phyloP scores from a whole-genome alignment of 75 land plant genomes.

The Chamaecyparis obtusa region DNA sequence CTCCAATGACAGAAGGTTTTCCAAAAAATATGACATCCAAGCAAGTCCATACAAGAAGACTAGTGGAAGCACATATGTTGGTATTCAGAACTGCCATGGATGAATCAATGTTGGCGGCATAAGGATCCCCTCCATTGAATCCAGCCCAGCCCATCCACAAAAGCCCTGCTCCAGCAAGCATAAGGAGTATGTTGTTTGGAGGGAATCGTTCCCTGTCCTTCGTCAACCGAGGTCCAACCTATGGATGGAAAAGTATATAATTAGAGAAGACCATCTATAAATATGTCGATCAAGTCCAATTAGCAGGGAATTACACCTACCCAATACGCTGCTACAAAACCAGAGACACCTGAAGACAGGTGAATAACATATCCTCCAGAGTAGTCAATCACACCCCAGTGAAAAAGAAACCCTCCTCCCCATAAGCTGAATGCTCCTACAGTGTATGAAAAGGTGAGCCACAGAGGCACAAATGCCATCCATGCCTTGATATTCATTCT shows the following conservation, averaged over 20 bases:
- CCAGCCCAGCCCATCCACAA: slow-evolving; percentile 93
- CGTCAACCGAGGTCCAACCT: slow-evolving; percentile 75
- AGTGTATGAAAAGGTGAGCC: slow-evolving; percentile 47
- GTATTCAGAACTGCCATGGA: slow-evolving; percentile 71
- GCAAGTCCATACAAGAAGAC: slow-evolving; percentile 69
- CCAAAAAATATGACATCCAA: slow-evolving; percentile 66
- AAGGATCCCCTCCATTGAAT: slow-evolving; percentile 87
- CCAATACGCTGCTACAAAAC: slow-evolving; percentile 22
- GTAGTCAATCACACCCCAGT: slow-evolving; percentile 43
- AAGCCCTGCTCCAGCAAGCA: slow-evolving; percentile 74
- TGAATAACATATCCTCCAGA: slow-evolving; percentile 39
- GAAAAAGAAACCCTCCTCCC: slow-evolving; percentile 38
- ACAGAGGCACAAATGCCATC: slow-evolving; percentile 72
- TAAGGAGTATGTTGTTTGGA: slow-evolving; percentile 74
- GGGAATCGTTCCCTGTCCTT: slow-evolving; percentile 68
- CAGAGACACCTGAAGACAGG: slow-evolving; percentile 19
- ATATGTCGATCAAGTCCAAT: background rate
- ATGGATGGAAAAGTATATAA: slow-evolving; percentile 21
- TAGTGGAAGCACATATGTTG: slow-evolving; percentile 72
- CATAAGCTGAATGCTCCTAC: slow-evolving; percentile 37
- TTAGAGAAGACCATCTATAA: background rate
- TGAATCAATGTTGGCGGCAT: slow-evolving; percentile 56
- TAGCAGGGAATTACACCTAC: background rate
- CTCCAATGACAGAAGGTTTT: slow-evolving; percentile 84
- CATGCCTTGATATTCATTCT: slow-evolving; percentile 65